Percentiles rank a stretch among this genome's conserved stretches.
These are phyloP conservation scores for Macrotyloma uniflorum DNA, from an alignment of 306 rosid species.

Conservation along the genomic window DNA sequence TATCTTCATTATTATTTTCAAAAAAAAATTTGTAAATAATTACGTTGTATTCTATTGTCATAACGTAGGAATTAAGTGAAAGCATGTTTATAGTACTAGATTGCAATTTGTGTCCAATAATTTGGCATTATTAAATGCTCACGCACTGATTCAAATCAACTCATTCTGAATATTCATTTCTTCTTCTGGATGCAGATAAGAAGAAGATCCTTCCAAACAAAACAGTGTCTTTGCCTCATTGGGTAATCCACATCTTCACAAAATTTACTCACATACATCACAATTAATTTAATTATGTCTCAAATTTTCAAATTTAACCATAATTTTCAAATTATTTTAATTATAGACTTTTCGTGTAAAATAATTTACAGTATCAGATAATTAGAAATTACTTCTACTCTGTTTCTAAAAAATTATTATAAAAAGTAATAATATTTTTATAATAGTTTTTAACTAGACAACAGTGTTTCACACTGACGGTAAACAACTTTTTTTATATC, in stretches of 20 bases:
- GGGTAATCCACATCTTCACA: background rate
- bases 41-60: background rate
- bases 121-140: constrained; percentile 10
- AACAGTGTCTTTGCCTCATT: background rate
- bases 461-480: too few species aligned
- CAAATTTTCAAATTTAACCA: too few species aligned
- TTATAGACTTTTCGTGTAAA: too few species aligned
- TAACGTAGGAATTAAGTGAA: constrained; percentile 29
- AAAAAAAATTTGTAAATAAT: background rate
- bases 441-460: too few species aligned
- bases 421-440: too few species aligned
- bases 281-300: background rate
- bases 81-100: constrained; percentile 1
- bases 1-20: background rate
- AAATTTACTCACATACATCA: background rate
- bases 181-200: background rate
- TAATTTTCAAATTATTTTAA: too few species aligned
- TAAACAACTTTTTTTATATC: too few species aligned
- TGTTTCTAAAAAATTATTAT: too few species aligned
- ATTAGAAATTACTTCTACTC: too few species aligned
- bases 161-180: constrained; percentile 25
- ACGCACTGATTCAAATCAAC: background rate
- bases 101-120: constrained; percentile 30
- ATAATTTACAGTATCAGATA: too few species aligned
- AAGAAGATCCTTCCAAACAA: background rate